These are phyloP conservation scores for Lactifluus hygrophoroides DNA, from an alignment of 768 basidiomycete genomes.

Conservation along the genomic window DNA sequence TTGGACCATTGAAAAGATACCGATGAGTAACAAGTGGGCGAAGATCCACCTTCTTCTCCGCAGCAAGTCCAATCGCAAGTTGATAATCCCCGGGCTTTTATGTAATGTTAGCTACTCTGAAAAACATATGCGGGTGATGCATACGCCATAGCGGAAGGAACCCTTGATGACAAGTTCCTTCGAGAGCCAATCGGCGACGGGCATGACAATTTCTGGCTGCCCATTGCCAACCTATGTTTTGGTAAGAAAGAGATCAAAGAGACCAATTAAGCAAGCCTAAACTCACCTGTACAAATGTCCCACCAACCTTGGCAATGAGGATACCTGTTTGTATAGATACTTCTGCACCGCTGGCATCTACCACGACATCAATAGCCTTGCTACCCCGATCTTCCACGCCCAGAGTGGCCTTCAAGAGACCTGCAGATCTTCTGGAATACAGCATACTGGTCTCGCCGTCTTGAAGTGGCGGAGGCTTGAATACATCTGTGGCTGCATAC, in stretches of 20 bases:
- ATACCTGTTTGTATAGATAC: conserved; percentile 84
- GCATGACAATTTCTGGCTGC: conserved; percentile 61
- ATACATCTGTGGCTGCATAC: conserved; percentile 77
- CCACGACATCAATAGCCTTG: conserved; percentile 70
- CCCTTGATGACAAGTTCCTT: conserved; percentile 82
- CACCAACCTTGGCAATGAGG: conserved; percentile 66
- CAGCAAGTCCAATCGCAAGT: conserved; percentile 75
- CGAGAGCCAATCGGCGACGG: conserved; percentile 56
- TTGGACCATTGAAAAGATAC: conserved; percentile 30
- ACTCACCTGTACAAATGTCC: conserved; percentile 60
- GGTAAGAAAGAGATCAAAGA: conserved; percentile 20
- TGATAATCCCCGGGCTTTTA: conserved; percentile 74
- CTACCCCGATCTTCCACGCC: conserved; percentile 64
- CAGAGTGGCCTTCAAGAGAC: conserved; percentile 53
- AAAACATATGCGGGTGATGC: conserved; percentile 20
- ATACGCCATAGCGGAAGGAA: conserved; percentile 85
- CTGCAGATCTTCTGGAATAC: conserved; percentile 68
- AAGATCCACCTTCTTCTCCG: conserved; percentile 75
- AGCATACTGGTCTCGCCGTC: conserved; percentile 58
- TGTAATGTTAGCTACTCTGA: not conserved
- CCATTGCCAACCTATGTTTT: conserved; percentile 77
- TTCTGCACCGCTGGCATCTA: conserved; percentile 92
- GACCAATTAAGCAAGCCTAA: not conserved
- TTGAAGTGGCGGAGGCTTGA: conserved; percentile 49
- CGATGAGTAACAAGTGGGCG: conserved; percentile 86